These are phyloP conservation scores for Aschersonia sp. DNA, from an alignment of 2,329 filamentous ascomycete species.

Conservation along the genomic window DNA sequence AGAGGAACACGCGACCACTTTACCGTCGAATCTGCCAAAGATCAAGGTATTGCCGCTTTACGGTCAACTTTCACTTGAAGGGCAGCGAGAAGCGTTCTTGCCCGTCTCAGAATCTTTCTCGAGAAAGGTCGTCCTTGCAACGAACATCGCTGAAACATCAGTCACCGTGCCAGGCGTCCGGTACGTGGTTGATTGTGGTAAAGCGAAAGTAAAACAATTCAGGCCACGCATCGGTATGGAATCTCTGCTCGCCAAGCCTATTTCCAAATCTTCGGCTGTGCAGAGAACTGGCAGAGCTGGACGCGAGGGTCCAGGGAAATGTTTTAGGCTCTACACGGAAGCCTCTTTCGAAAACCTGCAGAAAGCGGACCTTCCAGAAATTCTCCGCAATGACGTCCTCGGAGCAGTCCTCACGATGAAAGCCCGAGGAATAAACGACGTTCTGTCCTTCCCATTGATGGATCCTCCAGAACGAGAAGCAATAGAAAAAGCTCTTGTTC, in stretches of 20 bases:
- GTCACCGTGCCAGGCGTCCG: conserved; percentile 89
- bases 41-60: conserved; percentile 67
- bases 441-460: conserved; percentile 72
- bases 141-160: conserved; percentile 97
- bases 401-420: conserved; percentile 87
- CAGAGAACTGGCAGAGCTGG: conserved; percentile 87
- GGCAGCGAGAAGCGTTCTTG: conserved; percentile 75
- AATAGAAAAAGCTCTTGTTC: conserved; percentile 67
- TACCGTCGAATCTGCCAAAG: conserved; percentile 63
- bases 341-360: conserved; percentile 55
- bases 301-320: conserved; percentile 81
- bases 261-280: conserved; percentile 85
- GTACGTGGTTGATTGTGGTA: conserved; percentile 84
- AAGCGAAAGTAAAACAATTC: conserved; percentile 89
- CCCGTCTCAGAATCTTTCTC: conserved; percentile 57
- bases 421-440: conserved; percentile 70
- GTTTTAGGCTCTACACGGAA: conserved; percentile 79
- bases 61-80: conserved; percentile 73
- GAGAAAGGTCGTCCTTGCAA: conserved; percentile 80
- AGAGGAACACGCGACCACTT: conserved; percentile 59
- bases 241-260: conserved; percentile 76
- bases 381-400: conserved; percentile 76
- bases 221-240: conserved; percentile 74
- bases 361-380: conserved; percentile 71
- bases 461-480: conserved; percentile 65